Base-by-base conservation (phyloP, 441 rosid species). In the Omphalea diandra region DNA sequence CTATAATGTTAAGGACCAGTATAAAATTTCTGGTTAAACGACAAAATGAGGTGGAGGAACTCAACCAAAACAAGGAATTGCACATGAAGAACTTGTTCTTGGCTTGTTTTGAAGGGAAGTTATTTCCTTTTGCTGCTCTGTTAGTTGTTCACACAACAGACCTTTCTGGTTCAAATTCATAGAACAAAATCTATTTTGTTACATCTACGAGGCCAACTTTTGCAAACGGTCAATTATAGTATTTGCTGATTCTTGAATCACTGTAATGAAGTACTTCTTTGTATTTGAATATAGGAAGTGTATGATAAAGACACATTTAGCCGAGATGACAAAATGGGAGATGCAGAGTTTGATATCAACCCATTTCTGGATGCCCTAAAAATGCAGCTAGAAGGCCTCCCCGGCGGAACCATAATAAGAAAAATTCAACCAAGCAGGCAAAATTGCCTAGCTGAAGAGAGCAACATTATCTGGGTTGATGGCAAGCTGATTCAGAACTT, bases 311-410 rank as follows among this genome's bases (percentile, higher is more conserved):
- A 94, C 77, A 70, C 79, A 0, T 86, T 94, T 76, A 85, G 83
- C 80, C 78, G 77, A 41, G 97, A 94, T 29, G 98, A 94, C 76
- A 86, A 83, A 81, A 94, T 94, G 97, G 98, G 98, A 69, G 80
- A 94, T 65, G 97, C 97, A 3, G 97, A 91, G 68, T 68, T 94
- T 38, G 84, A 82, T 75, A 83, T 94, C 18, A 76, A 44, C 44
- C 72, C 83, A 1, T 94, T 75, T 61, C 46, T 94, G 2, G 91
- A 88, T 68, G 93, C 88, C 9, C 11, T 83, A 66, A 81, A 71
- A 74, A 82, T 79, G 91, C 47, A 73, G 1, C 70, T 84, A 15
- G 67, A 55, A 0, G 74, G 69, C 61, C 73, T 84, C 5, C 88
- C 87, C 2, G 77, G 31, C 20, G 96, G 91, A 65, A 85, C 90